phyloP scores from a whole-genome alignment of 2,329 filamentous ascomycete genomes.

The Verticillium dahliae region DNA sequence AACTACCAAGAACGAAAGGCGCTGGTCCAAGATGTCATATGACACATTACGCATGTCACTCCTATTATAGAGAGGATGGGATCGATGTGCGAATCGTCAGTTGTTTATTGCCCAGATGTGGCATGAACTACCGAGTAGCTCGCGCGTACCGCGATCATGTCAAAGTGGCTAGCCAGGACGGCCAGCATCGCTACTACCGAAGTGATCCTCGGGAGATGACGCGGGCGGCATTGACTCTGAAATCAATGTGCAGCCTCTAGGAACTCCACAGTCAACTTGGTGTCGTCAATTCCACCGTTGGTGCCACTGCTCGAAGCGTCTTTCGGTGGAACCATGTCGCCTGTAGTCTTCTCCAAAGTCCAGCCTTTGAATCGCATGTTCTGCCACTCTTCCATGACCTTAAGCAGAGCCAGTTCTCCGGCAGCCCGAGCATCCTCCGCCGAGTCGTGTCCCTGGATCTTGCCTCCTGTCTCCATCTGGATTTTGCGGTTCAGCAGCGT shows the following conservation, averaged over 20 bases:
- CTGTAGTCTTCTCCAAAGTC: constrained; percentile 43
- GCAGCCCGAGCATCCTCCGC: constrained; percentile 86
- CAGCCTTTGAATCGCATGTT: constrained; percentile 62
- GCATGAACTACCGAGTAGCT: background rate
- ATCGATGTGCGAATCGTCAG: background rate
- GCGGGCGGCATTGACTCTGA: background rate
- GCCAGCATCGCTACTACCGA: background rate
- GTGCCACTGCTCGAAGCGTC: background rate
- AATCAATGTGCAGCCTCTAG: constrained; percentile 21
- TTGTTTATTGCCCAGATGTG: background rate
- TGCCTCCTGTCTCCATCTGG: constrained; percentile 55
- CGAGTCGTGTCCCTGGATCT: constrained; percentile 72
- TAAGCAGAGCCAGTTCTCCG: constrained; percentile 73
- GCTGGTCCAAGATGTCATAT: too few species aligned
- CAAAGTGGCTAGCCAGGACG: background rate
- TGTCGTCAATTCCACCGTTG: background rate
- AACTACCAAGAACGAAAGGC: too few species aligned
- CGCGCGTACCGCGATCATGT: background rate
- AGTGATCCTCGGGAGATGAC: too few species aligned
- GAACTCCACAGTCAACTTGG: constrained; percentile 27
- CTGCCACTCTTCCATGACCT: constrained; percentile 65
- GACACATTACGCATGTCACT: too few species aligned
- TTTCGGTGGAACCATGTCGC: constrained; percentile 34
- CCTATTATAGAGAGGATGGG: too few species aligned
- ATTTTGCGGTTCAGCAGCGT: constrained; percentile 69